Conservation (phyloP, 352 stramenopile species). For the Pythium vanterpoolii region DNA sequence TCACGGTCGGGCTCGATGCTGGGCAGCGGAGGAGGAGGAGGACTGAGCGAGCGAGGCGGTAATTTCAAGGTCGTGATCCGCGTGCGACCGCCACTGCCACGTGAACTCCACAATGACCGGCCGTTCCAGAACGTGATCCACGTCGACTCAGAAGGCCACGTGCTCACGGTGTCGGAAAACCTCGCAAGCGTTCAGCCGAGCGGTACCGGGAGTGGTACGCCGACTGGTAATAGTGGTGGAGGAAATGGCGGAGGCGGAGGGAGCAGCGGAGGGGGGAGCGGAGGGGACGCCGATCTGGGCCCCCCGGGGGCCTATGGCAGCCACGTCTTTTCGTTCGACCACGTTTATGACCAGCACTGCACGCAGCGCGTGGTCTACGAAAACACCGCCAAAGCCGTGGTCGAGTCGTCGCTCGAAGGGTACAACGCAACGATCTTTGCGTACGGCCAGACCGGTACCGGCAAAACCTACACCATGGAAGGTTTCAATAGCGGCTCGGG, state of each 20-base stretch:
- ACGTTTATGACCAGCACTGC: conserved; percentile 92
- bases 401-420: conserved; percentile 90
- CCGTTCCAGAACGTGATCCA: conserved; percentile 91
- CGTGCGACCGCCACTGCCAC: conserved; percentile 81
- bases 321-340: conserved; percentile 93
- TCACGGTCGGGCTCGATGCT: conserved; percentile 22
- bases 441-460: conserved; percentile 89
- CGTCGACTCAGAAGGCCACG: conserved; percentile 81
- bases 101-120: conserved; percentile 85
- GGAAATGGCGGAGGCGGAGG: conserved; percentile 8
- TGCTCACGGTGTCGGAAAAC: conserved; percentile 90
- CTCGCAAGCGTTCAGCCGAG: conserved; percentile 34
- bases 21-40: not conserved
- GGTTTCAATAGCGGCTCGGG: conserved; percentile 88
- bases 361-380: conserved; percentile 92
- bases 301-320: conserved; percentile 66
- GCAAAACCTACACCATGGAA: conserved; percentile 98
- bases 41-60: conserved; percentile 46
- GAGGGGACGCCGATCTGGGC: not conserved
- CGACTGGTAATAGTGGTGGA: conserved; percentile 6
- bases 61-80: conserved; percentile 94
- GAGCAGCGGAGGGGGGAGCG: not conserved
- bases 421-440: conserved; percentile 92
- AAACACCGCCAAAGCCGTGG: conserved; percentile 90
- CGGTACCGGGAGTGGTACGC: conserved; percentile 8